Conservation (phyloP, 2,329 filamentous ascomycete genomes). For the Cordyceps farinosa region DNA sequence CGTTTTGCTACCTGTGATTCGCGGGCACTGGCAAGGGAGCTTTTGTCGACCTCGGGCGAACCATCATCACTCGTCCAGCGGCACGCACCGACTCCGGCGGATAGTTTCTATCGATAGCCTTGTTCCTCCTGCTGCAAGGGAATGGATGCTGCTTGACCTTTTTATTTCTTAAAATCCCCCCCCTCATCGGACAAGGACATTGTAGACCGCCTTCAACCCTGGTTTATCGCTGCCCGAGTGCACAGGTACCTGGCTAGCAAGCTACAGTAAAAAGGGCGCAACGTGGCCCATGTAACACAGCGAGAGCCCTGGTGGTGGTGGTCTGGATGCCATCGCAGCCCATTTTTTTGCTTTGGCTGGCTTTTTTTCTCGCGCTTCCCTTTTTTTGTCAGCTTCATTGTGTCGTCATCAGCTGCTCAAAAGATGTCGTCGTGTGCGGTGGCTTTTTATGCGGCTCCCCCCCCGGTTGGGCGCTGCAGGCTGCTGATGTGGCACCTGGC, state of each 20-base stretch:
- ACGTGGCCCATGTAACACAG: background rate
- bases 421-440: background rate
- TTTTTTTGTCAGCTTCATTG: background rate
- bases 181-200: too few relatives aligned
- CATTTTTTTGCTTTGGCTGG: background rate
- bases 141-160: too few relatives aligned
- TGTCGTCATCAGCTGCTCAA: slow-evolving; percentile 14
- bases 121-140: too few relatives aligned
- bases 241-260: too few relatives aligned
- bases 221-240: too few relatives aligned
- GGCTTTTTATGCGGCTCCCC: background rate
- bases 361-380: background rate
- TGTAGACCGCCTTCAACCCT: too few relatives aligned
- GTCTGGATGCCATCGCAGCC: background rate
- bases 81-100: too few relatives aligned
- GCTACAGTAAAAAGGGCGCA: too few relatives aligned
- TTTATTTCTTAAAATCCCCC: too few relatives aligned
- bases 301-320: background rate
- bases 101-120: too few relatives aligned
- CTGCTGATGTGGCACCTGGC: background rate
- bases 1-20: background rate
- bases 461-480: background rate
- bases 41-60: background rate
- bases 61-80: background rate
- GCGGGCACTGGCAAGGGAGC: background rate